phyloP scores from a whole-genome alignment of 306 rosid species.

The Inga leiocalycina region DNA sequence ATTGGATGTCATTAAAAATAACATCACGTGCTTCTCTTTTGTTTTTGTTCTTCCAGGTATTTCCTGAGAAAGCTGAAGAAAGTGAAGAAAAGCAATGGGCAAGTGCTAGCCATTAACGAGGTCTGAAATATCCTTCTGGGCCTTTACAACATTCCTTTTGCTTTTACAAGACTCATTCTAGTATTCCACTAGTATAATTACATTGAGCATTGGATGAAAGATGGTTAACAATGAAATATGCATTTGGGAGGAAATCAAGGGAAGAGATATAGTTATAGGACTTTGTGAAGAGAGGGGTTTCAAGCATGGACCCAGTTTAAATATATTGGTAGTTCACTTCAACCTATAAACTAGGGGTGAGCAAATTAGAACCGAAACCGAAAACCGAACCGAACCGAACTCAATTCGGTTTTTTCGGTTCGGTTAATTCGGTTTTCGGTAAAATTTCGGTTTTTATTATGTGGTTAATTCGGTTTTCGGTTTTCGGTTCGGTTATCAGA shows the following conservation, averaged over 20 bases:
- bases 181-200: not conserved
- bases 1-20: not conserved
- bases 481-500: too few species aligned
- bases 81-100: constrained; percentile 86
- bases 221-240: not conserved
- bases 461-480: too few species aligned
- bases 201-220: not conserved
- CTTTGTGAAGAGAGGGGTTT: not conserved
- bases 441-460: too few species aligned
- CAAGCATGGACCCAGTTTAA: too few species aligned
- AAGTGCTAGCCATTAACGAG: constrained; percentile 81
- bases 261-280: not conserved
- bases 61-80: constrained; percentile 83
- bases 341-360: not conserved
- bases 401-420: too few species aligned
- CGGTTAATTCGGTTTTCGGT: too few species aligned
- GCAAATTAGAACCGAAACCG: too few species aligned
- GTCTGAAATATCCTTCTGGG: constrained; percentile 31
- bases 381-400: too few species aligned
- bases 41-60: constrained; percentile 46
- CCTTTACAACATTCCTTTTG: not conserved
- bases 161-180: not conserved
- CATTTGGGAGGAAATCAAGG: not conserved
- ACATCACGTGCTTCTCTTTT: not conserved
- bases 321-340: not conserved